Evolutionary conservation across 2,329 filamentous ascomycete species (phyloP), one percentile per base, ranked within the genome.

Genomic region (Penicillium psychrosexuale): DNA sequence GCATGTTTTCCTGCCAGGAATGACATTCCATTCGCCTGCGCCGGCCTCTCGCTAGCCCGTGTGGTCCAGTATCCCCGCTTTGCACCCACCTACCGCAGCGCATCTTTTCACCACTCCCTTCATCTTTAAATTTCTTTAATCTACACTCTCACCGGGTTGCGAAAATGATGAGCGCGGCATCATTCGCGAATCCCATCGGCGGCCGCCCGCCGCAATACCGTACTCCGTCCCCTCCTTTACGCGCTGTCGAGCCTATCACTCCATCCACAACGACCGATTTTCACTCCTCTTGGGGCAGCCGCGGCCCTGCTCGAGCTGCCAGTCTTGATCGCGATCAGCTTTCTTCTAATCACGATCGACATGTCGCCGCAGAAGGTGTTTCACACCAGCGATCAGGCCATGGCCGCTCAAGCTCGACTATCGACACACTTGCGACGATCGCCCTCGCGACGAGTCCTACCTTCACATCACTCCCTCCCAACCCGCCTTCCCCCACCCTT

Each of bases 381-480:
- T 59, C 63, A 48, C 61, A 66, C 54, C 66, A 68, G 44, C 64
- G 70, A 53, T 65, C 70, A 49, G 65, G 73, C 50, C 76, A 78
- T 66, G 72, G 74, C 53, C 70, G 76, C 48, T 75, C 75, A 40
- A 73, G 72, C 55, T 78, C 76, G 15, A 78, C 74, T 46, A 78
- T 78, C 56, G 74, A 80, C 64, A 75, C 77, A 37, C 74, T 80
- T 61, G 77, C 78, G 56, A 79, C 75, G 47, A 79, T 80, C 64
- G 78, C 78, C 42, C 72, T 80, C 59, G 77, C 78, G 44, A 79
- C 76, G 24, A 78, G 76, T 59, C 75, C 77, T 52, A 74, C 73
- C 31, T 75, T 78, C 55, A 62, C 69, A 53, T 69, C 70, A 45
- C 62, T 72, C 27, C 57, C 68, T 34, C 69, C 71, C 55, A 66